Base-by-base conservation (phyloP, 2,329 filamentous ascomycete species). In the Rhinocladiella mackenziei region DNA sequence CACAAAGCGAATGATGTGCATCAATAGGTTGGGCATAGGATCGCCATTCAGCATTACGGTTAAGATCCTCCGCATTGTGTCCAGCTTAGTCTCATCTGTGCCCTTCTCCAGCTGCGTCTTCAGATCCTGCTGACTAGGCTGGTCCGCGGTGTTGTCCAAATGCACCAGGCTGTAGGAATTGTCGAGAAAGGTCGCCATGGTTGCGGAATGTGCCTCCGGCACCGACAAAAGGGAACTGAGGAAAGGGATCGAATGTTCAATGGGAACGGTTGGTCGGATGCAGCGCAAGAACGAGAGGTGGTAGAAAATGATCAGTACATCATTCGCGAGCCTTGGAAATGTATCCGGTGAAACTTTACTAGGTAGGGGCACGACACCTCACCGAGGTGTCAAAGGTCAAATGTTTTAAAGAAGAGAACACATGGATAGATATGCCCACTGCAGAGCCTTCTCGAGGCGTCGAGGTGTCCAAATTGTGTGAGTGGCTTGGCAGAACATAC, bases 1-100 rank as follows among this genome's bases (percentile, higher is more conserved):
- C 60, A 98, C 89, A 66, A 98, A 98, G 66, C 92, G 88, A 67
- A 98, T 98, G 63, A 98, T 98, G 73, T 97, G 92, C 92, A 98
- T 98, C 59, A 98, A 81, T 14, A 98, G 77, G 58, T 89, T 83
- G 18, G 89, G 85, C 84, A 98, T 92, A 29, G 92, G 83, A 64
- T 98, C 91, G 58, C 92, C 92, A 66, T 97, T 97, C 62, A 98
- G 80, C 92, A 98, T 97, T 64, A 96, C 81, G 53, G 87, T 94
- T 25, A 58, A 48, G 65, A 98, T 89, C 72, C 82, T 85, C 81
- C 92, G 94, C 88, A 94, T 94, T 48, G 89, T 95, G 57, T 95
- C 89, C 66, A 91, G 76, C 75, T 96, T 96, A 62, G 79, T 82
- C 69, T 95, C 89, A 67, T 95, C 89, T 51, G 79, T 91, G 58